Conservation (phyloP, 129 eudicot species). For the Saposhnikovia divaricata region DNA sequence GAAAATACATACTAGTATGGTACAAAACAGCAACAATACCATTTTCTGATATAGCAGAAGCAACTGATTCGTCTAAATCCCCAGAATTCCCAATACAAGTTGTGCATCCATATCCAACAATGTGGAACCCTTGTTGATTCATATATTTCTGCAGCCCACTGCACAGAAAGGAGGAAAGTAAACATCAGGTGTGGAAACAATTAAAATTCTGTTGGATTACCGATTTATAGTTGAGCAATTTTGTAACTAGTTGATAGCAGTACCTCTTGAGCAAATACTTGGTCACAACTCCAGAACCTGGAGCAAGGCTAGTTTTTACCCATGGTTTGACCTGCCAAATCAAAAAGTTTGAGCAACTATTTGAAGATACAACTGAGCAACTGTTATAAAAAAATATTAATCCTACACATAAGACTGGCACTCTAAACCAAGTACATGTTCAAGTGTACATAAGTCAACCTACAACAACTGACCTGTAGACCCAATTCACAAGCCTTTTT, state of each 20-base stretch:
- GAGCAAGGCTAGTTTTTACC: slow-evolving; percentile 93
- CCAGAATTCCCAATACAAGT: slow-evolving; percentile 93
- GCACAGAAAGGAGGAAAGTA: slow-evolving; percentile 13
- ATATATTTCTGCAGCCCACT: slow-evolving; percentile 80
- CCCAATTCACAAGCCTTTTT: slow-evolving; percentile 93
- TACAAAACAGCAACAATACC: slow-evolving; percentile 30
- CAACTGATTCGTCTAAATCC: slow-evolving; percentile 77
- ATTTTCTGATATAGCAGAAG: slow-evolving; percentile 62
- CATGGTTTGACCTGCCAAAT: slow-evolving; percentile 78
- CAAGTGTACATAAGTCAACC: neutral
- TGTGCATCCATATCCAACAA: slow-evolving; percentile 94
- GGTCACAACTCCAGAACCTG: slow-evolving; percentile 38
- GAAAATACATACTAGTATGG: neutral
- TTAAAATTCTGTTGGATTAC: neutral
- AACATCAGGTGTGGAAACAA: neutral
- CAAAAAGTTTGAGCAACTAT: neutral
- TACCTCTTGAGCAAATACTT: too few relatives aligned
- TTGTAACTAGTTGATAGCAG: neutral
- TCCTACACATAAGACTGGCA: neutral
- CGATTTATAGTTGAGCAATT: neutral
- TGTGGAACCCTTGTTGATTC: slow-evolving; percentile 77
- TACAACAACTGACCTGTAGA: slow-evolving; percentile 57
- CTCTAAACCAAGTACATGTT: neutral
- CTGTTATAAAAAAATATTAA: too few relatives aligned
- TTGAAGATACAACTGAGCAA: neutral